Base-by-base conservation (phyloP, 345 rosid genomes). In the Barbarea vulgaris region DNA sequence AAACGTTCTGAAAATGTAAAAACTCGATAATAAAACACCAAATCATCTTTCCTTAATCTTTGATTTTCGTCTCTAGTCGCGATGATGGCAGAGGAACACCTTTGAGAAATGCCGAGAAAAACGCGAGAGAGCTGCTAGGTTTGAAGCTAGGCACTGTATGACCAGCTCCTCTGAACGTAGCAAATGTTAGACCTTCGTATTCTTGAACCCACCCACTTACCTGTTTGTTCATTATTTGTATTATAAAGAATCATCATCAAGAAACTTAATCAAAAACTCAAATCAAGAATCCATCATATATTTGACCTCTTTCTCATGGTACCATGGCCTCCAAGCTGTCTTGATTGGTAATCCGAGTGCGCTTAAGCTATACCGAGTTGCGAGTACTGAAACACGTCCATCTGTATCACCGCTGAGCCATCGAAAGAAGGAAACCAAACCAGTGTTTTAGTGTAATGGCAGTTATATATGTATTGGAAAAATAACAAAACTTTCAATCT, bases 181-280 rank as follows among this genome's bases (percentile, higher is more conserved):
- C 90, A 73, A 88, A 93, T 7, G 91, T 87, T 1, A 93, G 86
- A 18, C 98, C 98, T 37, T 83, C 74, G 64, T 91, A 93, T 81
- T 93, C 96, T 69, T 93, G 97, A 74, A 83, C 72, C 98, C 98
- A 93, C 0, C 97, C 98, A 44, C 97, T 84, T 13, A 91, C 98
- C 93, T 90, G 77, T 58, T 31, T 27, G 28, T 27, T 27, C 3
- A 27, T 27, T n/a, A n/a, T n/a, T n/a, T 27, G 22, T 31, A 56
- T 39, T 27, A 27, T 27, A 27, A 39, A 39, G 0, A 14, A 67
- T 33, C 11, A 46, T 63, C 54, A 17, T 27, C 28, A 27, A 21
- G 14, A 66, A 37, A 44, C 2, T 9, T 34, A 48, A 24, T n/a
- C 4, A 4, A 41, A 48, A n/a, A 17, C 30, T 18, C 50, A 69